Conservation (phyloP, 202 grass and related monocot species). For the Tripidium arundinaceum region DNA sequence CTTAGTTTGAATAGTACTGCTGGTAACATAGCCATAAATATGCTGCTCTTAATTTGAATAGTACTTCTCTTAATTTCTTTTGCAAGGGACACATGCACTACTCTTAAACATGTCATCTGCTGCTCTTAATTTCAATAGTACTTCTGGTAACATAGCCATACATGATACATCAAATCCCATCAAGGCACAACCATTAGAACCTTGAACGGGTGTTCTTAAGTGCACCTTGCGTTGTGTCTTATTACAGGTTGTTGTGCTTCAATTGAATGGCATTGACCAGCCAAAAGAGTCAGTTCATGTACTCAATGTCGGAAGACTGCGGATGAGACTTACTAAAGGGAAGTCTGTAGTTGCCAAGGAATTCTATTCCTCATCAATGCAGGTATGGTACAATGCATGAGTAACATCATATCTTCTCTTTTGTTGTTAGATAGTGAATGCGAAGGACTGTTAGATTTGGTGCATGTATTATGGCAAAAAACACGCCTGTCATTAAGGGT, state of each 20-base stretch:
- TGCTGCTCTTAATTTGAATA: no score
- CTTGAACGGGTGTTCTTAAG: background rate
- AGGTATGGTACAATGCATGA: constrained; percentile 29
- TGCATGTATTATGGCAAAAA: constrained; percentile 12
- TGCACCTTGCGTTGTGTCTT: background rate
- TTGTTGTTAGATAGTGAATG: background rate
- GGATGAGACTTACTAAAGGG: constrained; percentile 71
- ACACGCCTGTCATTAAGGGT: background rate
- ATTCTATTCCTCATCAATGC: constrained; percentile 86
- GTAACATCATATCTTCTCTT: constrained; percentile 2
- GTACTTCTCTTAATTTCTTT: no score
- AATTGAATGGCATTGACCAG: constrained; percentile 65
- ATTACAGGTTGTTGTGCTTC: constrained; percentile 62
- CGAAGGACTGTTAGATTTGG: background rate
- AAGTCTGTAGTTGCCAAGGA: constrained; percentile 67
- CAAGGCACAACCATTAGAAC: background rate
- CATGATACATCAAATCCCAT: background rate
- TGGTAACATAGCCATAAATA: background rate
- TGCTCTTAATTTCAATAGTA: no score
- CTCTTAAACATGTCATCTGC: no score
- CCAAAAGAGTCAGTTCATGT: constrained; percentile 62
- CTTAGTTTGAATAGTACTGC: background rate
- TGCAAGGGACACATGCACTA: no score
- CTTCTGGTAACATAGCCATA: no score
- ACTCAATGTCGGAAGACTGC: constrained; percentile 64